Evolutionary conservation across 2,329 filamentous ascomycete genomes (phyloP).

Genomic region (Trichoderma asperellum): DNA sequence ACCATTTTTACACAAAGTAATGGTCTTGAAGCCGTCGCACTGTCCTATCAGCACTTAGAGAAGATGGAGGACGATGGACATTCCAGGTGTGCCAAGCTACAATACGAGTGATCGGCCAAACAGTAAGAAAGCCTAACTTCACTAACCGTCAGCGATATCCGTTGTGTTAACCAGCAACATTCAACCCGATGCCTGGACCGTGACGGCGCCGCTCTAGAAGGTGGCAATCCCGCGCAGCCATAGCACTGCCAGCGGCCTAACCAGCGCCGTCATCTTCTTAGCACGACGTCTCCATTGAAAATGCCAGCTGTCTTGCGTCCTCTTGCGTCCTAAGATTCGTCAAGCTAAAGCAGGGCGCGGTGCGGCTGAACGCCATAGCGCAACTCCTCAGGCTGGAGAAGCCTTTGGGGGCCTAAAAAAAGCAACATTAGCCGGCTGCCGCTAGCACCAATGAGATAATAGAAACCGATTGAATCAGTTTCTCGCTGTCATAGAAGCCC

Average conservation of each 20-base stretch:
- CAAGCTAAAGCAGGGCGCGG: conserved; percentile 6
- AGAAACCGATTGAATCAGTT: conserved; percentile 1
- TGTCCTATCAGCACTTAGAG: conserved; percentile 8
- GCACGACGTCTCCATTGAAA: not conserved
- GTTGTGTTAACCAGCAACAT: not conserved
- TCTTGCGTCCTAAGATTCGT: conserved; percentile 17
- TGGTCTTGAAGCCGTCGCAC: conserved; percentile 8
- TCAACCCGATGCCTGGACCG: not conserved
- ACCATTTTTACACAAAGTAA: not conserved
- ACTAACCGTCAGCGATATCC: conserved; percentile 6
- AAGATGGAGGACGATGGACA: not conserved
- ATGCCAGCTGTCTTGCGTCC: conserved; percentile 21
- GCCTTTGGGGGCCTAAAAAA: conserved; percentile 19
- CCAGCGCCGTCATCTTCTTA: not conserved
- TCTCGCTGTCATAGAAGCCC: conserved; percentile 2
- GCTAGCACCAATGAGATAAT: conserved; percentile 9
- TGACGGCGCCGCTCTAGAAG: not conserved
- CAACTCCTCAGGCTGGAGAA: not conserved
- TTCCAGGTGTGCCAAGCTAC: not conserved
- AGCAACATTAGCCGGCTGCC: conserved; percentile 18
- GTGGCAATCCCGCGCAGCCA: not conserved
- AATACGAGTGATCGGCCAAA: conserved; percentile 15
- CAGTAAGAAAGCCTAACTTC: not conserved
- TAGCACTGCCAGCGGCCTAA: not conserved
- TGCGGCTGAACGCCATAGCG: conserved; percentile 23